phyloP scores from a whole-genome alignment of 1,139 yeast species.

The Meyerozyma carpophila region DNA sequence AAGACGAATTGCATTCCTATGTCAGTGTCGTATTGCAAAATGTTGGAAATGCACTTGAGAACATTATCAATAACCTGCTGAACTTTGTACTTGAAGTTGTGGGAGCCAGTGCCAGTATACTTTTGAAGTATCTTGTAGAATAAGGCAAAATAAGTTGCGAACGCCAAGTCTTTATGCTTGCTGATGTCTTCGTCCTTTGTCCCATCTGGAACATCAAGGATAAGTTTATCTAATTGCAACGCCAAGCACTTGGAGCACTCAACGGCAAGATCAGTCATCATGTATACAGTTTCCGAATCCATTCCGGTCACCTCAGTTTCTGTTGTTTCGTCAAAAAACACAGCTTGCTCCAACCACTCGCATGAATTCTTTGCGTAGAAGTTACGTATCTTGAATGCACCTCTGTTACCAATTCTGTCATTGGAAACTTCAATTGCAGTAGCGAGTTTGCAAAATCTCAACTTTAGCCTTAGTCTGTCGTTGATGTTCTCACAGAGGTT shows the following conservation, averaged over 20 bases:
- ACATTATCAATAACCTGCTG: slow-evolving; percentile 58
- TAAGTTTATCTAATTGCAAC: slow-evolving; percentile 46
- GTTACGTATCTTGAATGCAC: slow-evolving; percentile 58
- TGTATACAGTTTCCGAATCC: slow-evolving; percentile 43
- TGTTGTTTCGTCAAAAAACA: slow-evolving; percentile 23
- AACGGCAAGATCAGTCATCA: slow-evolving; percentile 60
- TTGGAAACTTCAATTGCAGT: slow-evolving; percentile 43
- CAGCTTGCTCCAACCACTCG: slow-evolving; percentile 66
- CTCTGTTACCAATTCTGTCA: slow-evolving; percentile 37
- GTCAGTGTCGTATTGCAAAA: slow-evolving; percentile 68
- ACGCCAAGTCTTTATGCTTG: slow-evolving; percentile 58
- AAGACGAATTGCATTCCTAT: slow-evolving; percentile 74
- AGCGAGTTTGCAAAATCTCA: slow-evolving; percentile 54
- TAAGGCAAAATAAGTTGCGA: slow-evolving; percentile 67
- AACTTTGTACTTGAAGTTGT: slow-evolving; percentile 46
- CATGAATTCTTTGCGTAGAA: slow-evolving; percentile 52
- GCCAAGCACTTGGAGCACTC: slow-evolving; percentile 61
- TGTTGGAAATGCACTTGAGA: slow-evolving; percentile 61
- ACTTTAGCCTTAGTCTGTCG: slow-evolving; percentile 45
- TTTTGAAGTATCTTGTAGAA: slow-evolving; percentile 68
- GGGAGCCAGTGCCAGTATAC: slow-evolving; percentile 30
- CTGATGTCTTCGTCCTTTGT: slow-evolving; percentile 50
- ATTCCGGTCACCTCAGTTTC: background rate
- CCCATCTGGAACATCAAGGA: slow-evolving; percentile 60
- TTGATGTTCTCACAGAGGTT: slow-evolving; percentile 27